These are phyloP conservation scores for Neurospora sp. DNA, from an alignment of 495 filamentous ascomycete species.

Conservation along the genomic window DNA sequence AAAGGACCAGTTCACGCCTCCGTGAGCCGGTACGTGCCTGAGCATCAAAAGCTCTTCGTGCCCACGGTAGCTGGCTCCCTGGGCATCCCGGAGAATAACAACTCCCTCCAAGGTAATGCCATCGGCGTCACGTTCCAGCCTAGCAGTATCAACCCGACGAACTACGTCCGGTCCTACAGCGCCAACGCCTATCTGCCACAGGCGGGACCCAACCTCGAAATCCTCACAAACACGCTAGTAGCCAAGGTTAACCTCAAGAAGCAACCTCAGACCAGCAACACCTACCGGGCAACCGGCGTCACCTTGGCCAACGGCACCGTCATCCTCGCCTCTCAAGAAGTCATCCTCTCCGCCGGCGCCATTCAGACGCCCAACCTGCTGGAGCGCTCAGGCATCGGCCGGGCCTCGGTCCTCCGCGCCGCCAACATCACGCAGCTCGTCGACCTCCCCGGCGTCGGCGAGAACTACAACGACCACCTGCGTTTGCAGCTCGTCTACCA, in stretches of 20 bases:
- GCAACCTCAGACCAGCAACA: constrained; percentile 8
- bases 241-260: too few relatives aligned
- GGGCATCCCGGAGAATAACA: constrained; percentile 19
- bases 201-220: too few relatives aligned
- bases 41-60: too few relatives aligned
- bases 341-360: constrained; percentile 41
- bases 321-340: constrained; percentile 34
- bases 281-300: constrained; percentile 17
- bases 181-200: too few relatives aligned
- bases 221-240: too few relatives aligned
- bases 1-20: constrained; percentile 22
- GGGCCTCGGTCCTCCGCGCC: constrained; percentile 8
- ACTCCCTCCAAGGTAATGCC: constrained; percentile 26
- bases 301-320: constrained; percentile 15
- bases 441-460: too few relatives aligned
- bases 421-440: constrained; percentile 17
- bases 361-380: constrained; percentile 15
- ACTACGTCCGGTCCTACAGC: too few relatives aligned
- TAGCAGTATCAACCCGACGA: background rate
- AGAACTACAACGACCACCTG: too few relatives aligned
- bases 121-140: constrained; percentile 27
- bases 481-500: too few relatives aligned
- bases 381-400: too few relatives aligned
- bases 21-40: constrained; percentile 24
- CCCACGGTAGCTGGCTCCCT: constrained; percentile 11